Percentiles rank a stretch among this genome's conserved stretches.
These are phyloP conservation scores for Protomyces arabidopsidicola DNA, from an alignment of 1,139 yeast species.

Conservation along the genomic window DNA sequence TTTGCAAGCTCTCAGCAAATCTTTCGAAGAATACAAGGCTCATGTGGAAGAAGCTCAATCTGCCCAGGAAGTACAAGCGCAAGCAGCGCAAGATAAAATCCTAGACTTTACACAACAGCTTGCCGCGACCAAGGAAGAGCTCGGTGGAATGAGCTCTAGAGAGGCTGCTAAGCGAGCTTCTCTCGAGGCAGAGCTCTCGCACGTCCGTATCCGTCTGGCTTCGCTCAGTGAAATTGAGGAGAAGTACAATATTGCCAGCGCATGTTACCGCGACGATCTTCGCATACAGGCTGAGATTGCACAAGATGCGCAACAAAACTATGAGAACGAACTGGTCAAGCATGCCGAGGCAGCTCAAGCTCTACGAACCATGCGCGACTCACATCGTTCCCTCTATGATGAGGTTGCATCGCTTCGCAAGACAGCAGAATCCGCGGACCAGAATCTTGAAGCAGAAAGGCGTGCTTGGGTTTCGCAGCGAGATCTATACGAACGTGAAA, in stretches of 20 bases:
- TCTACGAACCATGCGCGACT: constrained; percentile 47
- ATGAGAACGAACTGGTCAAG: constrained; percentile 55
- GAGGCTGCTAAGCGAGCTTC: constrained; percentile 35
- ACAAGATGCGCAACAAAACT: constrained; percentile 52
- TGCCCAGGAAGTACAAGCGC: constrained; percentile 33
- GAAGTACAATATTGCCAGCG: constrained; percentile 33
- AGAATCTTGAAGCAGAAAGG: constrained; percentile 26
- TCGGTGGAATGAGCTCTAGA: constrained; percentile 38
- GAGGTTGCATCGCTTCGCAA: constrained; percentile 42
- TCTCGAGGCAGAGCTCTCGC: constrained; percentile 37
- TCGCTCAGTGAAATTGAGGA: constrained; percentile 47
- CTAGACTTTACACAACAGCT: constrained; percentile 34
- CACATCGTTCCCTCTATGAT: constrained; percentile 43
- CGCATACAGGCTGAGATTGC: constrained; percentile 51
- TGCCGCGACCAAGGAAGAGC: constrained; percentile 40
- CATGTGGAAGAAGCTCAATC: constrained; percentile 40
- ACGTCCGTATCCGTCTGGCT: constrained; percentile 45
- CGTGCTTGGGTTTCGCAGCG: constrained; percentile 47
- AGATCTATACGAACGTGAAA: constrained; percentile 50
- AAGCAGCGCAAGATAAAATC: constrained; percentile 7
- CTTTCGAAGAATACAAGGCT: constrained; percentile 46
- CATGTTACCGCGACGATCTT: constrained; percentile 46
- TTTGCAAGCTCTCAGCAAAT: constrained; percentile 43
- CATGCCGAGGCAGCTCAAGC: constrained; percentile 53
- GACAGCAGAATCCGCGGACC: constrained; percentile 41